Percentiles rank a stretch among this genome's conserved stretches.
These are phyloP conservation scores for Pseudozyma pruni DNA, from an alignment of 1,284 basidiomycete species.

Conservation along the genomic window DNA sequence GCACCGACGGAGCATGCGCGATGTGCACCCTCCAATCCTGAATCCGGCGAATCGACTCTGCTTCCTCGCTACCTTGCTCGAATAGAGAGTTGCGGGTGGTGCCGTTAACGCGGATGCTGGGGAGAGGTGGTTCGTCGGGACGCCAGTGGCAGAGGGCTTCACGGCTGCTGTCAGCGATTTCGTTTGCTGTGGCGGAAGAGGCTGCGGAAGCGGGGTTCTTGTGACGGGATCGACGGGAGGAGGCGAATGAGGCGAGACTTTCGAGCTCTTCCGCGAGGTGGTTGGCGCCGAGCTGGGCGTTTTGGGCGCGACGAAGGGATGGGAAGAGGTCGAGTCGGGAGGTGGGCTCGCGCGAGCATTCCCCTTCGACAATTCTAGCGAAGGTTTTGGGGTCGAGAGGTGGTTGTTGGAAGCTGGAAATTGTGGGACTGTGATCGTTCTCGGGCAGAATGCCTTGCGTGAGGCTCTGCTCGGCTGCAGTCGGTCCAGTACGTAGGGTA, in stretches of 20 bases:
- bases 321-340: slow-evolving; percentile 2
- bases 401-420: too few species aligned
- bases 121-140: not conserved
- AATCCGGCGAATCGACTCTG: slow-evolving; percentile 20
- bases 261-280: slow-evolving; percentile 22
- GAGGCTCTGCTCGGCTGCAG: too few species aligned
- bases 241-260: slow-evolving; percentile 11
- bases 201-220: not conserved
- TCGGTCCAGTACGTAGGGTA: not conserved
- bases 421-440: too few species aligned
- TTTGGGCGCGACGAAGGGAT: slow-evolving; percentile 3
- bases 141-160: slow-evolving; percentile 22
- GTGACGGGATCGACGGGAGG: not conserved
- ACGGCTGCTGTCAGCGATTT: slow-evolving; percentile 5
- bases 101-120: not conserved
- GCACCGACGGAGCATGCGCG: slow-evolving; percentile 3
- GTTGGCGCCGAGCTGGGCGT: slow-evolving; percentile 3
- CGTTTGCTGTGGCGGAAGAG: not conserved
- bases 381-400: too few species aligned
- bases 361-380: too few species aligned
- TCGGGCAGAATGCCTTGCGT: too few species aligned
- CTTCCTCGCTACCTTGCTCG: slow-evolving; percentile 8
- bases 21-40: slow-evolving; percentile 31
- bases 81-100: not conserved
- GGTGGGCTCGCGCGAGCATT: too few species aligned